Conservation (phyloP, 148 eudicot species). For the Heliamphora exappendiculata region DNA sequence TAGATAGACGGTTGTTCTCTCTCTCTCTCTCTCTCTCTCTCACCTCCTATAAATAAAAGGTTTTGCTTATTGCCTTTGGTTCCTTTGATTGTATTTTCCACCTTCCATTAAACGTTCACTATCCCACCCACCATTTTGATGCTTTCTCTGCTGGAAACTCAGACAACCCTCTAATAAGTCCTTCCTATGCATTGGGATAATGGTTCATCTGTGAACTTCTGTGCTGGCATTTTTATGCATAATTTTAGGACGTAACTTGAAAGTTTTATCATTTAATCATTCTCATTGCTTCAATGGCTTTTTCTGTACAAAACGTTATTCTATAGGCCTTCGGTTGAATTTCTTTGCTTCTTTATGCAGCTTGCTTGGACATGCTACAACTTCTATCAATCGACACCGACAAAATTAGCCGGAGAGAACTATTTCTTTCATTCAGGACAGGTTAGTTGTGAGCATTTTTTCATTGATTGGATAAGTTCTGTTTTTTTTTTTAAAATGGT, state of each 20-base stretch:
- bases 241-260: neutral
- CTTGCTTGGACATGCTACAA: constrained; percentile 99
- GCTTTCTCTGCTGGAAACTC: neutral
- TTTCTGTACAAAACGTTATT: neutral
- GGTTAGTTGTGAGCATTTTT: constrained; percentile 32
- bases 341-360: constrained; percentile 31
- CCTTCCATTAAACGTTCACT: neutral
- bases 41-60: too few species aligned
- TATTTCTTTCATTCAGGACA: constrained; percentile 73
- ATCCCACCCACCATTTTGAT: neutral
- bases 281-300: constrained; percentile 1
- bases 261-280: constrained; percentile 2
- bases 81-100: neutral
- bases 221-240: neutral
- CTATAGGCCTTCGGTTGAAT: neutral
- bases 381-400: constrained; percentile 94
- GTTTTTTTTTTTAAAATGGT: neutral
- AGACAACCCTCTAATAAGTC: neutral
- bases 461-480: neutral
- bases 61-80: neutral
- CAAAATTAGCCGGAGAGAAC: constrained; percentile 97
- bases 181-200: neutral
- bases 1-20: too few species aligned
- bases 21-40: neutral
- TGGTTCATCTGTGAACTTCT: neutral